Conservation (phyloP, 2,329 filamentous ascomycete genomes). For the Trichophyton simii region DNA sequence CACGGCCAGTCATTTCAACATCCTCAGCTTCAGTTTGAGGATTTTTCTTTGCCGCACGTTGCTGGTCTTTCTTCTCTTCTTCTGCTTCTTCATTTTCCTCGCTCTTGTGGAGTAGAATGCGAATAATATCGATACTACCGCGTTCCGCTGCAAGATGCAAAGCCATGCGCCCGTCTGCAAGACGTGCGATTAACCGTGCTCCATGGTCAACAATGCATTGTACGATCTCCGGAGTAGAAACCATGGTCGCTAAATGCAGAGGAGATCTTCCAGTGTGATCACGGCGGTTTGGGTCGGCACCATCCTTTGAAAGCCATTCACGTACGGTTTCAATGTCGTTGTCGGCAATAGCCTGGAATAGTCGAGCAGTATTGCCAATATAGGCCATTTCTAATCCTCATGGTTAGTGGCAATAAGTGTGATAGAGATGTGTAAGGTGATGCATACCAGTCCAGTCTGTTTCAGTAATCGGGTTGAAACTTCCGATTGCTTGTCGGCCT, state of each 20-base stretch:
- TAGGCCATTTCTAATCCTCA: constrained; percentile 57
- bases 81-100: constrained; percentile 48
- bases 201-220: constrained; percentile 58
- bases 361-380: constrained; percentile 60
- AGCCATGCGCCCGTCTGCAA: constrained; percentile 69
- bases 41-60: neutral
- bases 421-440: neutral
- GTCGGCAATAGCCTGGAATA: constrained; percentile 73
- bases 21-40: constrained; percentile 40
- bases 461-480: constrained; percentile 68
- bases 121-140: constrained; percentile 57
- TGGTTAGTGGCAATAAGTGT: neutral
- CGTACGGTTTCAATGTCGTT: constrained; percentile 56
- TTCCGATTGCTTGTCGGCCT: constrained; percentile 59
- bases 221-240: constrained; percentile 57
- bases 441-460: constrained; percentile 57
- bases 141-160: constrained; percentile 68
- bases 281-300: constrained; percentile 56
- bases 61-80: constrained; percentile 8
- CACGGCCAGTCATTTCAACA: constrained; percentile 11
- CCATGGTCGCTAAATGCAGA: constrained; percentile 60
- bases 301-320: constrained; percentile 58
- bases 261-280: constrained; percentile 71
- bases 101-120: constrained; percentile 44
- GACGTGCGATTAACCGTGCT: constrained; percentile 57